Conservation (phyloP, 305 asterid genomes). For the Fraxinus baroniana region DNA sequence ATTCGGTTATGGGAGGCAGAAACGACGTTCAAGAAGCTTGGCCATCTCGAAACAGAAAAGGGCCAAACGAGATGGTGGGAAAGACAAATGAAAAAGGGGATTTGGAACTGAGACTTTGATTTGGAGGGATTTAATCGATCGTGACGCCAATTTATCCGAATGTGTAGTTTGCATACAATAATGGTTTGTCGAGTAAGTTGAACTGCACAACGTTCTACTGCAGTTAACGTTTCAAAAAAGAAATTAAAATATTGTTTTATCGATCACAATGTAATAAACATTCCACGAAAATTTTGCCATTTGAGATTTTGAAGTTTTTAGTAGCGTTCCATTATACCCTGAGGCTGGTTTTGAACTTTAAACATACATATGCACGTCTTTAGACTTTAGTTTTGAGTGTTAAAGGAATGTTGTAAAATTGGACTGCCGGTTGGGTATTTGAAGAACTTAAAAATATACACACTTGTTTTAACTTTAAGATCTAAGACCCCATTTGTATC, state of each 20-base stretch:
- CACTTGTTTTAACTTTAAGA: too few species aligned
- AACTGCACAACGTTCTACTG: neutral
- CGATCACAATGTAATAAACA: neutral
- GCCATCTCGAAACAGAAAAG: conserved; percentile 30
- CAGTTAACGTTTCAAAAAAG: too few species aligned
- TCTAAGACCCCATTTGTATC: too few species aligned
- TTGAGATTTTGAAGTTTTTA: neutral
- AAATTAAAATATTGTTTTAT: too few species aligned
- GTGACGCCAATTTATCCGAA: neutral
- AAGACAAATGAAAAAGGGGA: conserved; percentile 20
- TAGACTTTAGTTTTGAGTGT: too few species aligned
- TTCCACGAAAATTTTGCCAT: neutral
- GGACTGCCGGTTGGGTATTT: too few species aligned
- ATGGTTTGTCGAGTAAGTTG: neutral
- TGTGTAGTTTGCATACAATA: neutral
- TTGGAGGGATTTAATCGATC: neutral
- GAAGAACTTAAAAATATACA: too few species aligned
- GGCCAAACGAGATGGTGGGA: conserved; percentile 55
- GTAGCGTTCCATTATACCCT: too few species aligned
- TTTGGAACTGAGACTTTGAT: neutral
- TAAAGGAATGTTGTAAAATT: too few species aligned
- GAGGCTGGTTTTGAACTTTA: too few species aligned
- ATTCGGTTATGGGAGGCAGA: conserved; percentile 46
- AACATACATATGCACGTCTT: too few species aligned
- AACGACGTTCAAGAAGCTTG: conserved; percentile 42